These are phyloP conservation scores for Penicillium crustosum DNA, from an alignment of 2,329 filamentous ascomycete genomes.

Conservation along the genomic window DNA sequence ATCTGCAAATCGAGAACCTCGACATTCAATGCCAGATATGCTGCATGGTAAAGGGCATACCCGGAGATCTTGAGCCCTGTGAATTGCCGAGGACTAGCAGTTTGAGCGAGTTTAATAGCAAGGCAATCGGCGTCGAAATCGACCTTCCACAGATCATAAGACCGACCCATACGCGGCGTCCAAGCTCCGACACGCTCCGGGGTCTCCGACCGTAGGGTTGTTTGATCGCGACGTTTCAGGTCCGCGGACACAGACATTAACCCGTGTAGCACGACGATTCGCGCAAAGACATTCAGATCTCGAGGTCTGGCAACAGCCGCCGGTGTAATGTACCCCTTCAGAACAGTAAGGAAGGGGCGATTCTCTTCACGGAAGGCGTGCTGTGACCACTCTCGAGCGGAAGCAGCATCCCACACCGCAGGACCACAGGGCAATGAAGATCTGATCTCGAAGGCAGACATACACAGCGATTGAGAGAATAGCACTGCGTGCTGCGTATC, in stretches of 20 bases:
- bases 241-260: slow-evolving; percentile 65
- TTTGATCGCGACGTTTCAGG: slow-evolving; percentile 62
- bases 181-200: slow-evolving; percentile 48
- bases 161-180: slow-evolving; percentile 53
- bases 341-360: slow-evolving; percentile 50
- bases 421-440: slow-evolving; percentile 57
- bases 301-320: slow-evolving; percentile 37
- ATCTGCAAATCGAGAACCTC: slow-evolving; percentile 64
- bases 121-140: slow-evolving; percentile 58
- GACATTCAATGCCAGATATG: slow-evolving; percentile 57
- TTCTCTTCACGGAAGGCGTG: slow-evolving; percentile 41
- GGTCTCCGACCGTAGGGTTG: slow-evolving; percentile 51
- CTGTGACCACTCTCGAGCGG: slow-evolving; percentile 53
- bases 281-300: slow-evolving; percentile 53
- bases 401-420: slow-evolving; percentile 57
- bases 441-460: slow-evolving; percentile 64
- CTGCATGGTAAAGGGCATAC: slow-evolving; percentile 59
- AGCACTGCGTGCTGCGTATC: slow-evolving; percentile 64
- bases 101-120: slow-evolving; percentile 36
- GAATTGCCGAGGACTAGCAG: slow-evolving; percentile 43
- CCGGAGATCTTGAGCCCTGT: slow-evolving; percentile 51
- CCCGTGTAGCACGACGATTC: slow-evolving; percentile 58
- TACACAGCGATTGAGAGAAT: slow-evolving; percentile 66
- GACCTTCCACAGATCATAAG: slow-evolving; percentile 59
- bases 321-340: slow-evolving; percentile 59